Conservation (phyloP, 2,329 filamentous ascomycete species). For the Ophidiomyces ophidiicola region DNA sequence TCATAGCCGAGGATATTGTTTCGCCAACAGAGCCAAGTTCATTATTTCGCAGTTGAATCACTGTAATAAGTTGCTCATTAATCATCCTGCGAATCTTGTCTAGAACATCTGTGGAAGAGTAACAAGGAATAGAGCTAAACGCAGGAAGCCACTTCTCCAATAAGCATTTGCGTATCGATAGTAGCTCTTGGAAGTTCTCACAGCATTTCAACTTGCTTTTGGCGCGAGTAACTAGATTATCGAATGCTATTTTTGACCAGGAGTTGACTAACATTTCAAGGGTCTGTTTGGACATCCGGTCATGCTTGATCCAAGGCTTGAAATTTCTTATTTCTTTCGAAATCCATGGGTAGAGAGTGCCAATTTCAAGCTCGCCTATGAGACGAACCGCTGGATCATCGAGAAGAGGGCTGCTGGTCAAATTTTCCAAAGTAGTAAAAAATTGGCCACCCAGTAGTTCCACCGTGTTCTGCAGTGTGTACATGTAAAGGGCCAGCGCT, state of each 20-base stretch:
- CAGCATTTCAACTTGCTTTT: slow-evolving; percentile 47
- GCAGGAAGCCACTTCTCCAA: slow-evolving; percentile 62
- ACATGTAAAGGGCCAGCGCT: slow-evolving; percentile 60
- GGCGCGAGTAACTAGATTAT: slow-evolving; percentile 50
- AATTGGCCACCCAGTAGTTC: slow-evolving; percentile 61
- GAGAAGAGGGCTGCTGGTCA: slow-evolving; percentile 61
- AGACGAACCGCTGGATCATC: slow-evolving; percentile 55
- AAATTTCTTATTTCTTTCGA: slow-evolving; percentile 72
- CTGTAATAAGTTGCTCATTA: slow-evolving; percentile 52
- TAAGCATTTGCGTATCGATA: slow-evolving; percentile 56
- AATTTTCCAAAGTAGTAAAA: slow-evolving; percentile 51
- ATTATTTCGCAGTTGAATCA: slow-evolving; percentile 52
- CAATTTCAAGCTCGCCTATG: slow-evolving; percentile 60
- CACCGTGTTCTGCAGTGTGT: slow-evolving; percentile 66
- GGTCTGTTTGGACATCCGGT: slow-evolving; percentile 54
- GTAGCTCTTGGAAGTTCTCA: slow-evolving; percentile 55
- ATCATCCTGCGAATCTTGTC: slow-evolving; percentile 56
- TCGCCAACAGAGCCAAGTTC: slow-evolving; percentile 54
- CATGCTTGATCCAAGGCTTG: slow-evolving; percentile 74
- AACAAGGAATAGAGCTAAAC: slow-evolving; percentile 48
- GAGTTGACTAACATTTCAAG: slow-evolving; percentile 48
- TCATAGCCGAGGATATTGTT: slow-evolving; percentile 50
- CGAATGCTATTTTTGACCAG: slow-evolving; percentile 53
- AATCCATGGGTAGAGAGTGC: slow-evolving; percentile 68
- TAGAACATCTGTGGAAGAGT: slow-evolving; percentile 49